Conservation (phyloP, 495 filamentous ascomycete genomes). For the Alectoria sarmentosa region DNA sequence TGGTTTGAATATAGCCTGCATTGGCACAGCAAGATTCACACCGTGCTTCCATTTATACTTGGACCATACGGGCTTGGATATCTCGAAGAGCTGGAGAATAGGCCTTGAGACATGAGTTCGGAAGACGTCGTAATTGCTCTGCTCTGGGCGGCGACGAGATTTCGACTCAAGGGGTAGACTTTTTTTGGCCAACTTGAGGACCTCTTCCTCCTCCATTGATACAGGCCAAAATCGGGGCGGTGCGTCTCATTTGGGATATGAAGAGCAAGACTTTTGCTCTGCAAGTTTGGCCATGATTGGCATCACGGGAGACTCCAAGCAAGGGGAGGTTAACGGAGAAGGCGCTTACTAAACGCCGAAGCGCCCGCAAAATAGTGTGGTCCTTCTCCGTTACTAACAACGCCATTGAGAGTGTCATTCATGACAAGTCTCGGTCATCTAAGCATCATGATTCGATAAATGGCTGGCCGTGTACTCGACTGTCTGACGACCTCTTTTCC, state of each 20-base stretch:
- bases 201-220: not conserved
- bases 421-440: not conserved
- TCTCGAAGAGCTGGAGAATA: not conserved
- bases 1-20: not conserved
- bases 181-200: not conserved
- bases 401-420: not conserved
- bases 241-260: not conserved
- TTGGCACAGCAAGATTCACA: not conserved
- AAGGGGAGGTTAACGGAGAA: constrained; percentile 2
- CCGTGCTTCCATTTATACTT: not conserved
- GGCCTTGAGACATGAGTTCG: not conserved
- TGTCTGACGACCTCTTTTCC: not conserved
- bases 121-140: not conserved
- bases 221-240: not conserved
- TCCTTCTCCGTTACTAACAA: not conserved
- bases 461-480: not conserved
- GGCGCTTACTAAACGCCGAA: constrained; percentile 1
- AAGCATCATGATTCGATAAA: not conserved
- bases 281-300: not conserved
- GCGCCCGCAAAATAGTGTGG: not conserved
- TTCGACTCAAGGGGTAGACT: not conserved
- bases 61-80: not conserved
- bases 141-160: not conserved
- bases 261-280: not conserved
- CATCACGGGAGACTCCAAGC: not conserved